Evolutionary conservation across 139 green algal genomes (phyloP).

Genomic region (Chlamydomonas incerta): DNA sequence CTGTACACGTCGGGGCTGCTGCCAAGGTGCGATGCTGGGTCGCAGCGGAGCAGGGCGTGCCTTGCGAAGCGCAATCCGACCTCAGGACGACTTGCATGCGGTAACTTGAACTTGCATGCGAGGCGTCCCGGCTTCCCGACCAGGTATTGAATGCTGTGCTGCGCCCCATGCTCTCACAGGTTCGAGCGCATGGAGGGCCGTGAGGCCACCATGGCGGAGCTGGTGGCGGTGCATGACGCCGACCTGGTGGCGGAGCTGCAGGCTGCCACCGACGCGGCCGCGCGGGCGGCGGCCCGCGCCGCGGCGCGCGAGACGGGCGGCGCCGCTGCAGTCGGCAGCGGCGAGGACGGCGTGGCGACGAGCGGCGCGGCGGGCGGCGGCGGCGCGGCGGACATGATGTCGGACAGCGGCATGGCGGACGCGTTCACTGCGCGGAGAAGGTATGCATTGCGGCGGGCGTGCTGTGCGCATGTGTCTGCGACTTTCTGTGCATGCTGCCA

Average conservation of each 20-base stretch:
- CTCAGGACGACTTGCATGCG: too few relatives aligned
- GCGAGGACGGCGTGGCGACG: too few relatives aligned
- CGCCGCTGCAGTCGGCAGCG: too few relatives aligned
- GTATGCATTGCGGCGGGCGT: not conserved
- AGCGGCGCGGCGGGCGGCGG: too few relatives aligned
- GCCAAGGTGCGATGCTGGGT: conserved; percentile 47
- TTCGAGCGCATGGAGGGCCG: conserved; percentile 57
- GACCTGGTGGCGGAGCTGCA: conserved; percentile 63
- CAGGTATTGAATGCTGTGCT: too few relatives aligned
- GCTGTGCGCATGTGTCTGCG: not conserved
- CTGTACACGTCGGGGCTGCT: conserved; percentile 61
- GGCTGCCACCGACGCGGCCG: not conserved
- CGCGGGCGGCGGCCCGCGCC: not conserved
- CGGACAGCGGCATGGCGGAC: conserved; percentile 17
- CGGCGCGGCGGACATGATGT: not conserved
- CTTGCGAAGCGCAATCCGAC: too few relatives aligned
- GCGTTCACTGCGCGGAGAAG: not conserved
- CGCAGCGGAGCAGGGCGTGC: too few relatives aligned
- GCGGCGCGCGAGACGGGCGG: not conserved
- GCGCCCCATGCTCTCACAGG: conserved; percentile 37
- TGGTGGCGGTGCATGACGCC: conserved; percentile 70
- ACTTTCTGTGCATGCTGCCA: too few relatives aligned
- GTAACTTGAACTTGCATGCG: too few relatives aligned
- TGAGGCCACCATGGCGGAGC: conserved; percentile 66
- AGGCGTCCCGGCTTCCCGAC: too few relatives aligned